Evolutionary conservation across 306 rosid genomes (phyloP), one percentile per base, ranked within the genome.

Genomic region (Malus sieversii): DNA sequence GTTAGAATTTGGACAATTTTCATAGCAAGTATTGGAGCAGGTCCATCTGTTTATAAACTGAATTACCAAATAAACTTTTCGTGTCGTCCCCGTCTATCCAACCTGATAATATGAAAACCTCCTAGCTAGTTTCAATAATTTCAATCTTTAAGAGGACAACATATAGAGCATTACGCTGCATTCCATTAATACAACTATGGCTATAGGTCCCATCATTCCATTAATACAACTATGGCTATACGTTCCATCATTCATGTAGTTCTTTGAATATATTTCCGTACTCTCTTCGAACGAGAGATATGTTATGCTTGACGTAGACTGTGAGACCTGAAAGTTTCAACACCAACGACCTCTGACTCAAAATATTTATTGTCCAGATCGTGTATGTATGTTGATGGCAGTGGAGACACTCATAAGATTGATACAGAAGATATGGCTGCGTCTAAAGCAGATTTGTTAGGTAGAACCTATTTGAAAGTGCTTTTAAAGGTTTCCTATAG

Each of bases 371-470:
- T 77, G 35, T 52, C 68, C 86, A 95, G 98, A 13, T 89, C 97
- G 48, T 90, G 97, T 82, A 67, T 81, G 27, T 89, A 73, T 82
- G 67, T 95, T 38, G 91, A 92, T 79, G 82, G 82, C 66, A 62
- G 60, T 30, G 98, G 91, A 77, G 74, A 89, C 71, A 81, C 70
- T 40, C 88, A 86, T 72, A 95, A 89, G 42, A 91, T 92, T 52
- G 88, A 85, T 55, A 32, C 77, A 58, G 96, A 90, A 82, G 92
- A 90, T 59, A 81, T 95, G 79, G 77, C 68, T 69, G 74, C 57
- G 48, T 74, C 88, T 59, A 90, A 86, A 89, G 90, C 90, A 53
- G 95, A 94, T 89, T 80, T 52, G 16, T 76, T 90, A 79, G 96
- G 98, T 94, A 75, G 79, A 66, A 45, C 77, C 66, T 29, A 29